Evolutionary conservation across 192 early-diverging fungal genomes (phyloP).

Genomic region (Podila epigama): DNA sequence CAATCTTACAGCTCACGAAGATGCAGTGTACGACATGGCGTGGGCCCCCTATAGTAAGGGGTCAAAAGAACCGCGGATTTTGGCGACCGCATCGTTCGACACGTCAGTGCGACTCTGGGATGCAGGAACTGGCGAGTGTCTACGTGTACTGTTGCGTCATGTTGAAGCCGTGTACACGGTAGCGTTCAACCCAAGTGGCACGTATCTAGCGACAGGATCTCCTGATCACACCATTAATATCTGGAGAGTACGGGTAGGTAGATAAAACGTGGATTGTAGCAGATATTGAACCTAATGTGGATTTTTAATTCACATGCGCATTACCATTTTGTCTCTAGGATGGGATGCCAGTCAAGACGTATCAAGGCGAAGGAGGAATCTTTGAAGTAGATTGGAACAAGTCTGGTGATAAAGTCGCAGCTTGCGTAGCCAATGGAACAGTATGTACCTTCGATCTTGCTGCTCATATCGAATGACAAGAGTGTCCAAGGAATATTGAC

Average conservation of each 20-base stretch:
- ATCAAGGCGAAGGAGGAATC: conserved; percentile 62
- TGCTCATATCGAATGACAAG: background rate
- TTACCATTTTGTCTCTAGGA: conserved; percentile 31
- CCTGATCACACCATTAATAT: conserved; percentile 83
- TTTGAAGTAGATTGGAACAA: conserved; percentile 69
- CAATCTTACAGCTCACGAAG: conserved; percentile 70
- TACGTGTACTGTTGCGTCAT: conserved; percentile 76
- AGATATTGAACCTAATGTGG: background rate
- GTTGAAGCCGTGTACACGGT: conserved; percentile 74
- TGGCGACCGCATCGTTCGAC: conserved; percentile 85
- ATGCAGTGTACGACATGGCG: conserved; percentile 79
- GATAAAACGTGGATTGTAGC: background rate
- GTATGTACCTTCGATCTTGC: conserved; percentile 7
- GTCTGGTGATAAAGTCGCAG: conserved; percentile 62
- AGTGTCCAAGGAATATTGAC: background rate
- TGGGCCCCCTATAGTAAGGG: conserved; percentile 77
- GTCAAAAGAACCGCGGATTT: conserved; percentile 54
- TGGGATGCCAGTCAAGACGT: conserved; percentile 60
- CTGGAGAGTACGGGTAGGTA: conserved; percentile 68
- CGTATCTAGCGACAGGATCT: conserved; percentile 75
- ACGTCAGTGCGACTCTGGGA: conserved; percentile 89
- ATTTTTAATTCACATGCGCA: background rate
- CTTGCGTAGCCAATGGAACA: conserved; percentile 63
- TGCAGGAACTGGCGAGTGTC: conserved; percentile 66
- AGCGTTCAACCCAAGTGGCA: conserved; percentile 80